A percentile compares a stretch with the other conserved stretches of the same genome.
Evolutionary conservation across 306 rosid genomes (phyloP).

Genomic region (Dalbergia cultrata): DNA sequence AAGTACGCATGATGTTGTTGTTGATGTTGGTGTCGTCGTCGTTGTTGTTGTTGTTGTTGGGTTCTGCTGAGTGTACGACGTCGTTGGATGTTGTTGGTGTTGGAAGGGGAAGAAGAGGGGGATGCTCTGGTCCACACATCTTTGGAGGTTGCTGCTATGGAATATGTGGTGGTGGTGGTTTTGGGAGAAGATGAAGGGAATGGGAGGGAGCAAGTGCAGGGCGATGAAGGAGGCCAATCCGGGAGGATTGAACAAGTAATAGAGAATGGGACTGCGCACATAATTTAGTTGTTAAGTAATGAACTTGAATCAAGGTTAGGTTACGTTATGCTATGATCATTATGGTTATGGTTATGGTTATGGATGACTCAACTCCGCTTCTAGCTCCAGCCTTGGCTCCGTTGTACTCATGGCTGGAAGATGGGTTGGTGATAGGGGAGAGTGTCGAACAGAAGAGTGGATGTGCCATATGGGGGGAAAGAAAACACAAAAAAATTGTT

Average conservation of each 20-base stretch:
- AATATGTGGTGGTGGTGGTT: slow-evolving; percentile 22
- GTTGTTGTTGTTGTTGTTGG: slow-evolving; percentile 17
- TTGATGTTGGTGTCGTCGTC: not conserved
- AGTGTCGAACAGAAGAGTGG: too few relatives aligned
- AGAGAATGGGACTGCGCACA: slow-evolving; percentile 48
- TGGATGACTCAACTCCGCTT: too few relatives aligned
- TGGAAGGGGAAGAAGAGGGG: slow-evolving; percentile 36
- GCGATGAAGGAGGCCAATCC: slow-evolving; percentile 40
- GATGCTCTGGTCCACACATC: slow-evolving; percentile 73
- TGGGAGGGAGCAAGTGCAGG: slow-evolving; percentile 14
- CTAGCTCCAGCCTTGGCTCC: too few relatives aligned
- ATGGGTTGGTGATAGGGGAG: too few relatives aligned
- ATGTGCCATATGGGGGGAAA: too few relatives aligned
- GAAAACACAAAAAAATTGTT: too few relatives aligned
- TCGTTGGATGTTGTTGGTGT: slow-evolving; percentile 15
- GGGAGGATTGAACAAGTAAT: slow-evolving; percentile 42
- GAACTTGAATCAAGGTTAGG: not conserved
- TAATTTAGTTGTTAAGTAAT: slow-evolving; percentile 20
- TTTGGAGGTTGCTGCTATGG: slow-evolving; percentile 49
- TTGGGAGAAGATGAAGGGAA: slow-evolving; percentile 14
- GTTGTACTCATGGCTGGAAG: too few relatives aligned
- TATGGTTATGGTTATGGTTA: too few relatives aligned
- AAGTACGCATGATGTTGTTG: slow-evolving; percentile 44
- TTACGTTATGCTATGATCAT: too few relatives aligned
- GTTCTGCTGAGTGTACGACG: slow-evolving; percentile 44